Conservation (phyloP, 202 grass and related monocot species). For the Hordeum pubiflorum region DNA sequence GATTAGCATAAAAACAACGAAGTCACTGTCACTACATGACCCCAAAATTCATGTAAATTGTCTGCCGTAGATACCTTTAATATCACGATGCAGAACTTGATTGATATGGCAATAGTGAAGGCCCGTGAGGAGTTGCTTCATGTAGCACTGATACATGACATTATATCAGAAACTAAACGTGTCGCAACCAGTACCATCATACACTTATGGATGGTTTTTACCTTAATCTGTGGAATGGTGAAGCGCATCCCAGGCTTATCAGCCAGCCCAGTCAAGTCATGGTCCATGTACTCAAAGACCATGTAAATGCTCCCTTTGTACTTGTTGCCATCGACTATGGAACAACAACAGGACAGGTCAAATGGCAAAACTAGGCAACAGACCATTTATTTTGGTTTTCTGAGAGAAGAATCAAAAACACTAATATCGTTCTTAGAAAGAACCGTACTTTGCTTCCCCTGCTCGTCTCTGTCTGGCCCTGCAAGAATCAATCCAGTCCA, state of each 20-base stretch:
- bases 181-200: constrained; percentile 10
- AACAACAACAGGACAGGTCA: constrained; percentile 11
- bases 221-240: constrained; percentile 91
- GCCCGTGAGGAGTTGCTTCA: constrained; percentile 82
- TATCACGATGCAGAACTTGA: constrained; percentile 92
- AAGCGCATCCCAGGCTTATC: constrained; percentile 86
- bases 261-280: constrained; percentile 78
- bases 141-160: constrained; percentile 67
- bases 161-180: not conserved
- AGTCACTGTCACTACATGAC: not conserved
- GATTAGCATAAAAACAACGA: not conserved
- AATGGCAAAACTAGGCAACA: not conserved
- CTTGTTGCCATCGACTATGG: constrained; percentile 60
- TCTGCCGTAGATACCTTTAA: constrained; percentile 54
- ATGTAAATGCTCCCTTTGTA: constrained; percentile 96
- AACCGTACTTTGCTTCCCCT: constrained; percentile 37
- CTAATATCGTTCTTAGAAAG: not conserved
- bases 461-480: constrained; percentile 44
- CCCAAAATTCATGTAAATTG: not conserved
- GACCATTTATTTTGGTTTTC: not conserved
- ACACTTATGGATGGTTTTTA: constrained; percentile 26
- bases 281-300: constrained; percentile 98
- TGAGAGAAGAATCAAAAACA: not conserved
- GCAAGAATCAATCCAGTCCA: constrained; percentile 1
- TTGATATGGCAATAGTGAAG: constrained; percentile 91